These are phyloP conservation scores for Globisporangium alternatum DNA, from an alignment of 352 stramenopile genomes.

Conservation along the genomic window DNA sequence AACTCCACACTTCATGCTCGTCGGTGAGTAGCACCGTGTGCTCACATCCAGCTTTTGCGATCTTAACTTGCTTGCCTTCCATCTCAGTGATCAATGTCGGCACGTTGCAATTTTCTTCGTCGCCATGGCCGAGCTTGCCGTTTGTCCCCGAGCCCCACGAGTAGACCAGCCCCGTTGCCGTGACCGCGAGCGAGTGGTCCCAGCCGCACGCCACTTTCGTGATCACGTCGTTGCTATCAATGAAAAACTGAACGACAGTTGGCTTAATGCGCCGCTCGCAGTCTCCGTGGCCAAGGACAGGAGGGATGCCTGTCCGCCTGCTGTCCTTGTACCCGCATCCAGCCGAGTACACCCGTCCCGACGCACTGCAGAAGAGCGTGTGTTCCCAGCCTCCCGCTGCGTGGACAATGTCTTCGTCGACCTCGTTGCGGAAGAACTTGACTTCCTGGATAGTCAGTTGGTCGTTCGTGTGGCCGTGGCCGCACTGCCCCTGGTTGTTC, in stretches of 20 bases:
- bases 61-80: constrained; percentile 44
- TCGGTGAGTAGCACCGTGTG: constrained; percentile 66
- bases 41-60: constrained; percentile 80
- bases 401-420: constrained; percentile 43
- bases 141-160: constrained; percentile 82
- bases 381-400: constrained; percentile 81
- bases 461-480: constrained; percentile 75
- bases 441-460: constrained; percentile 57
- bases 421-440: constrained; percentile 45
- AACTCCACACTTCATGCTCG: constrained; percentile 71
- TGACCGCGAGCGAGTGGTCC: constrained; percentile 82
- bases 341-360: constrained; percentile 67
- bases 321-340: constrained; percentile 86
- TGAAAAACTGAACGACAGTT: constrained; percentile 43
- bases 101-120: constrained; percentile 74
- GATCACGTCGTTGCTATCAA: constrained; percentile 58
- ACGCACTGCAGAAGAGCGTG: constrained; percentile 64
- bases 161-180: constrained; percentile 50
- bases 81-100: constrained; percentile 53
- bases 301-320: constrained; percentile 68
- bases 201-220: constrained; percentile 67
- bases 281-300: constrained; percentile 75
- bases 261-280: constrained; percentile 65
- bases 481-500: constrained; percentile 86
- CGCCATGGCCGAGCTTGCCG: constrained; percentile 77